Evolutionary conservation across 2,329 filamentous ascomycete genomes (phyloP), one percentile per base, ranked within the genome.

Genomic region (Beauveria pseudobassiana): DNA sequence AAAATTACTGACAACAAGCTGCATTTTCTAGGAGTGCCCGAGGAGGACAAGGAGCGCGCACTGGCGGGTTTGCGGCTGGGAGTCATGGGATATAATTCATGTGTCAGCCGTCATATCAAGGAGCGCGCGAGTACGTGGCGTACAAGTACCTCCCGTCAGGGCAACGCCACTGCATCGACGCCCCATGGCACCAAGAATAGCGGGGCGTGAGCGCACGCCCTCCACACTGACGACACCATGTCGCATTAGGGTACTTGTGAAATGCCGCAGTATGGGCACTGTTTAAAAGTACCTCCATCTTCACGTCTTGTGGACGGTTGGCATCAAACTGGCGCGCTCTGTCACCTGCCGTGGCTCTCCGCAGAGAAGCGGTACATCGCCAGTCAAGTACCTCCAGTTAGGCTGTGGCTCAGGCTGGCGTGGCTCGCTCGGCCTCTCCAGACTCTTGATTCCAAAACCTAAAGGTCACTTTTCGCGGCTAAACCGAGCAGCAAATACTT

Each of bases 181-280:
- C 30, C 30, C 12, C 30, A 14, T 34, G 30, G 30, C 30, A 34
- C 30, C 40, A 42, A 45, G 52, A 53, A 59, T n/a, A 59, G 57
- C 26, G 57, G 48, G 57, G 46, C 49, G 10, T 22, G 10, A 24
- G 30, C 10, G 26, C 59, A 61, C 59, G n/a, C 59, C 59, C 59
- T 60, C 51, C 59, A 55, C 28, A 22, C 34, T 62, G 60, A 62
- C 60, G 60, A 62, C 60, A 62, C 54, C 53, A 62, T 57, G 28
- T 58, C 60, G 60, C 53, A 48, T 58, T 24, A 28, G 12, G 53
- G 34, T 61, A 54, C 51, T 26, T 51, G 54, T 1, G 30, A 14
- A 34, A 34, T 34, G 30, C 12, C 30, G 30, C 30, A 34, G 30
- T 4, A 14, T 34, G 5, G 30, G 30, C 30, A 46, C 7, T 9